These are phyloP conservation scores for Fusarium brachygibbosum DNA, from an alignment of 2,329 filamentous ascomycete species.

Conservation along the genomic window DNA sequence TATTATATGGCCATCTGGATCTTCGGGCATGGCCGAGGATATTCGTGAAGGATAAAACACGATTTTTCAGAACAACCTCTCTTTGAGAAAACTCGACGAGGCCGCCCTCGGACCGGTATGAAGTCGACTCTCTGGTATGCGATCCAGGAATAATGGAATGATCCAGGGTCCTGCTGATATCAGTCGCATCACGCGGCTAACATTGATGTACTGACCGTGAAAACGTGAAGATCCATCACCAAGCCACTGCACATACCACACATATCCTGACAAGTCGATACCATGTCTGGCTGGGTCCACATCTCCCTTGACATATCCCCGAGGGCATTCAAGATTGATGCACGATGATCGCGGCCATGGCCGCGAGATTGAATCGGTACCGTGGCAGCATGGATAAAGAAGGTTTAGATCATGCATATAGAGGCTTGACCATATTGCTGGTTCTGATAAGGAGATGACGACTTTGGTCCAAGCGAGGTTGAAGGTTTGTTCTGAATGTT, in stretches of 20 bases:
- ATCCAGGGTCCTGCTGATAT: conserved; percentile 10
- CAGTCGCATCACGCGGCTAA: conserved; percentile 32
- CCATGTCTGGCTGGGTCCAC: conserved; percentile 3
- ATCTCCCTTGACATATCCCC: conserved; percentile 1
- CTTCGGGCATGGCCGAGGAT: background rate
- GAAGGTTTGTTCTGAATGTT: background rate
- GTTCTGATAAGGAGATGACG: background rate
- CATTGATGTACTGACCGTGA: background rate
- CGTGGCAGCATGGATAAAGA: background rate
- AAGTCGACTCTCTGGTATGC: background rate
- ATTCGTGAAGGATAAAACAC: background rate
- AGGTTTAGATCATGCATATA: conserved; percentile 10
- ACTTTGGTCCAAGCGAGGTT: conserved; percentile 19
- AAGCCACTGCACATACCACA: conserved; percentile 11
- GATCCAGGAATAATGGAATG: background rate
- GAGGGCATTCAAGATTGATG: conserved; percentile 11
- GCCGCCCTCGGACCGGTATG: background rate
- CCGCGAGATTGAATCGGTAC: background rate
- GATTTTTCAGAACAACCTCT: background rate
- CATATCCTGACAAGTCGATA: conserved; percentile 15
- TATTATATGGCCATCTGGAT: background rate
- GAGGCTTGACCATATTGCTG: conserved; percentile 8
- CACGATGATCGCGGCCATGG: background rate
- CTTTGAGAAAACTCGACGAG: background rate
- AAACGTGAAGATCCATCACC: conserved; percentile 7